Percentiles rank a stretch among this genome's conserved stretches.
phyloP scores from a whole-genome alignment of 148 eudicot genomes.

The Chenopodium suecicum region DNA sequence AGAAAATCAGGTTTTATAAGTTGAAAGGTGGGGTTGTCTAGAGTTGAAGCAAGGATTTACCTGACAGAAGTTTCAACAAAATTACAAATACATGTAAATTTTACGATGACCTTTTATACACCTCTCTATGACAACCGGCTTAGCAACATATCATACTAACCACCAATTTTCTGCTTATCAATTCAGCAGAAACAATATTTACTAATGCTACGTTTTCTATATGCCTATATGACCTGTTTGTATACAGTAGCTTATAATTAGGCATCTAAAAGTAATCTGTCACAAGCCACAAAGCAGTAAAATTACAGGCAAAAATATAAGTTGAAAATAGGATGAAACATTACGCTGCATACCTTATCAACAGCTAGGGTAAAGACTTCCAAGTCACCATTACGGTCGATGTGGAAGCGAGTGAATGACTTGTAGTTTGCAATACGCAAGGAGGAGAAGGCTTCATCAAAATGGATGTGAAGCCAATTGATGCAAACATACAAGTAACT shows the following conservation, averaged over 20 bases:
- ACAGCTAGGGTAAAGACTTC: slow-evolving; percentile 97
- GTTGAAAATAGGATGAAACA: neutral
- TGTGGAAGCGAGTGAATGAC: slow-evolving; percentile 91
- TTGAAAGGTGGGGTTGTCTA: neutral
- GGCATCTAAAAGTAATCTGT: too few relatives aligned
- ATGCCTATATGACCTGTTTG: neutral
- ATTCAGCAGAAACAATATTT: neutral
- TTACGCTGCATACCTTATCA: slow-evolving; percentile 60
- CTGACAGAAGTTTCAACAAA: neutral
- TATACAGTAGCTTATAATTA: neutral
- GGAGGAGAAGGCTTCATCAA: slow-evolving; percentile 98
- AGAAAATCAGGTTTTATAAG: neutral
- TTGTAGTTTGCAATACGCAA: slow-evolving; percentile 96
- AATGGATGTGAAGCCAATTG: slow-evolving; percentile 97
- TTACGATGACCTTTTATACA: neutral
- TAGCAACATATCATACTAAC: too few relatives aligned
- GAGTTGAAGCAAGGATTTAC: neutral
- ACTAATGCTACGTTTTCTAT: neutral
- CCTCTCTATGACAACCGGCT: neutral
- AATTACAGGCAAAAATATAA: neutral
- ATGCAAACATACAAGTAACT: slow-evolving; percentile 92
- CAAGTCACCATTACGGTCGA: slow-evolving; percentile 64
- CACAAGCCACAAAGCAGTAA: neutral
- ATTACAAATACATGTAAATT: neutral
- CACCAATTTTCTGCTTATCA: neutral